Percentiles rank a stretch among this genome's conserved stretches.
These are phyloP conservation scores for Botryosphaeria dothidea DNA, from an alignment of 2,329 filamentous ascomycete genomes.

Conservation along the genomic window DNA sequence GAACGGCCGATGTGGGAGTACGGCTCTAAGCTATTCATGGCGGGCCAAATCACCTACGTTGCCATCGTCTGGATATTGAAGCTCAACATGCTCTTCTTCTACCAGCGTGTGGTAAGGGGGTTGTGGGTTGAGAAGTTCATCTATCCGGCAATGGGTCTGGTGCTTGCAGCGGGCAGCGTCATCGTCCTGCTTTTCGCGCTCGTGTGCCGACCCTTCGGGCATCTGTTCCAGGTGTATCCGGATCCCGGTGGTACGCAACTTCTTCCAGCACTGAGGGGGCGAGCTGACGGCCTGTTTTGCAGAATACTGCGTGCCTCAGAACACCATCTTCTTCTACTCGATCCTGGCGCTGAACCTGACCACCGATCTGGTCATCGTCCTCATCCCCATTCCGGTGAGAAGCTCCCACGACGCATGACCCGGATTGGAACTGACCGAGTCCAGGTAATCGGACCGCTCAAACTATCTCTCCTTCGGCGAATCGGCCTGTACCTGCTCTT, in stretches of 20 bases:
- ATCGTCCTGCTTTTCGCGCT: slow-evolving; percentile 26
- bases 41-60: slow-evolving; percentile 38
- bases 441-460: too few species aligned
- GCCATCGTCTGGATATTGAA: slow-evolving; percentile 44
- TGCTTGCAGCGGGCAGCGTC: slow-evolving; percentile 27
- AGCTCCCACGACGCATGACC: slow-evolving; percentile 28
- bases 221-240: slow-evolving; percentile 39
- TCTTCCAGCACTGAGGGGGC: slow-evolving; percentile 23
- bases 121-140: slow-evolving; percentile 40
- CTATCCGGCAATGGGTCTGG: slow-evolving; percentile 34
- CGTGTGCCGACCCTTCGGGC: slow-evolving; percentile 37
- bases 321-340: neutral
- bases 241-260: slow-evolving; percentile 32
- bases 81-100: slow-evolving; percentile 46
- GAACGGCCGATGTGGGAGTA: slow-evolving; percentile 19
- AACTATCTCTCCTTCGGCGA: too few species aligned
- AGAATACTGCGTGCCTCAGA: too few species aligned
- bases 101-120: slow-evolving; percentile 37
- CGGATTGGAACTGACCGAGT: slow-evolving; percentile 31
- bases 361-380: slow-evolving; percentile 38
- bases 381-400: slow-evolving; percentile 37
- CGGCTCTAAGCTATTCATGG: slow-evolving; percentile 36
- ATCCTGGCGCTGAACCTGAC: slow-evolving; percentile 36
- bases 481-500: slow-evolving; percentile 32
- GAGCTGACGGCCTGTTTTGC: too few species aligned